Evolutionary conservation across 2,329 filamentous ascomycete genomes (phyloP).

Genomic region (Phaeoacremonium minimum): DNA sequence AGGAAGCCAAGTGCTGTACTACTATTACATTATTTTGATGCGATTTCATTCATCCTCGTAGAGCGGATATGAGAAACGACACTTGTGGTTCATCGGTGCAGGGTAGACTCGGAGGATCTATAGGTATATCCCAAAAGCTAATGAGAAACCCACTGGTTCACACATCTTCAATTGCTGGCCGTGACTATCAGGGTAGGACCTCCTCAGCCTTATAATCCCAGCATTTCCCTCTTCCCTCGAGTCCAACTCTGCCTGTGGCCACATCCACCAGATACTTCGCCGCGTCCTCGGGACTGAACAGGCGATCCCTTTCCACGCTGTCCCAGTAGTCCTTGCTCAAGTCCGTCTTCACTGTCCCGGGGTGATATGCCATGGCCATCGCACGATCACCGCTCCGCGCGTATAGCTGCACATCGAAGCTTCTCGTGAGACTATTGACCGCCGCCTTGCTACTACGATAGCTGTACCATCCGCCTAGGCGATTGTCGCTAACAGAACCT

Average conservation of each 20-base stretch:
- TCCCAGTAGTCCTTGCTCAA: constrained; percentile 71
- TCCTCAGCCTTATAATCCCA: constrained; percentile 69
- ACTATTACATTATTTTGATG: too few relatives aligned
- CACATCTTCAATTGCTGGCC: background rate
- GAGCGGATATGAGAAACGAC: too few relatives aligned
- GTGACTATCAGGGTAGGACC: constrained; percentile 43
- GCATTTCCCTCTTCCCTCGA: constrained; percentile 55
- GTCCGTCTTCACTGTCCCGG: constrained; percentile 74
- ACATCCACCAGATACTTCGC: constrained; percentile 62
- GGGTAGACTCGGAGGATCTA: too few relatives aligned
- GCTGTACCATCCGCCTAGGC: constrained; percentile 74
- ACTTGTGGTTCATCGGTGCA: background rate
- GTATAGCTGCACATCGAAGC: constrained; percentile 63
- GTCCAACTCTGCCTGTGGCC: constrained; percentile 38
- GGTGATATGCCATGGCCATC: constrained; percentile 68
- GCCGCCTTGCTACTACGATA: constrained; percentile 75
- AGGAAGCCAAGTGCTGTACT: background rate
- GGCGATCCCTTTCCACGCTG: constrained; percentile 52
- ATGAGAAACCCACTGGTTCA: background rate
- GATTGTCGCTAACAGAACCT: constrained; percentile 69
- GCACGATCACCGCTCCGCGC: constrained; percentile 56
- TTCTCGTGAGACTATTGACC: constrained; percentile 67
- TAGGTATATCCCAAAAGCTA: too few relatives aligned
- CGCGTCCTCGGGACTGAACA: constrained; percentile 64
- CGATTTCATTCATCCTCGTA: too few relatives aligned